Base-by-base conservation (phyloP, 2,329 filamentous ascomycete genomes). In the Aureobasidium lini region DNA sequence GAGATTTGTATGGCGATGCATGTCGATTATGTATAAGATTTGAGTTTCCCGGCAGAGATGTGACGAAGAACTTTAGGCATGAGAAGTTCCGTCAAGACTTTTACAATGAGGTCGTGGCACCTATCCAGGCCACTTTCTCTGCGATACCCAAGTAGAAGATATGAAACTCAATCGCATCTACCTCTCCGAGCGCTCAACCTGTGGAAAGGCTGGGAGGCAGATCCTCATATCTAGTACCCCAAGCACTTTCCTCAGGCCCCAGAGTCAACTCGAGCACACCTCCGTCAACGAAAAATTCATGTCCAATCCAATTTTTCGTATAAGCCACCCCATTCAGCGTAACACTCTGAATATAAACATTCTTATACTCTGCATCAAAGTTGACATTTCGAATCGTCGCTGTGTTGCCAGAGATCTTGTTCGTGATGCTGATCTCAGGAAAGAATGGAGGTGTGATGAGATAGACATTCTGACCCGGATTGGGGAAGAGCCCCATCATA, bases 401-500 rank as follows among this genome's bases (percentile, higher is more conserved):
- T 1, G 69, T 75, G 32, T 72, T 73, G 6, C 73, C 73, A 0
- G 73, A 77, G 5, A 71, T 56, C n/a, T 71, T 68, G 43, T 72
- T 74, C 1, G 66, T 73, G 18, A 77, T 66, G 44, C 67, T 72
- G 37, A 77, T 69, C 6, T 69, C 66, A 42, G 74, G 68, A 64
- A 78, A 78, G 66, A 77, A 78, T 0, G 76, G 76, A 9, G 77
- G 73, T 7, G 70, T 76, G 60, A 79, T 77, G 53, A 78, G 71
- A 57, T 78, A 79, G 13, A 79, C 74, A 61, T 78, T 72, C 54
- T 78, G 76, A 0, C 77, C 77, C 1, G 77, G 74, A 47, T 76
- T 77, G 0, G 76, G 77, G 49, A 78, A 78, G 2, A 76, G 64
- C 0, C 76, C 76, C 43, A 77, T 69, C 70, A 76, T 77, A 9